phyloP scores from a whole-genome alignment of 768 basidiomycete genomes.

The Leccinum subtestaceum region DNA sequence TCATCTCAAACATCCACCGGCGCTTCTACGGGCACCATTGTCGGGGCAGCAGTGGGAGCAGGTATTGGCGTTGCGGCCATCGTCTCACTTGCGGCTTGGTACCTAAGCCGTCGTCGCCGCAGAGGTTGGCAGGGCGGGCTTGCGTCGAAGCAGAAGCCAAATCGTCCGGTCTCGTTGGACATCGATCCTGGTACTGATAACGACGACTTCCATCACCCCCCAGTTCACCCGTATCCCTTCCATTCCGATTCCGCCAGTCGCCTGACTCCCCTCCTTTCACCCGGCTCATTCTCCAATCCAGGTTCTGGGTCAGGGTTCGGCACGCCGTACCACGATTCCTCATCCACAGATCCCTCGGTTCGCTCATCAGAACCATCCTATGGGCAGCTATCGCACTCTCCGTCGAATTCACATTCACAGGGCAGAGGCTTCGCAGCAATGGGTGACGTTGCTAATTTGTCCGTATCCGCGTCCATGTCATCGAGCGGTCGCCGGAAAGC shows the following conservation, averaged over 20 bases:
- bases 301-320: background rate
- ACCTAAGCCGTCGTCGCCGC: conserved; percentile 35
- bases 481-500: conserved; percentile 53
- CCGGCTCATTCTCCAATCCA: conserved; percentile 1
- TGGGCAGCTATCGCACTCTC: conserved; percentile 13
- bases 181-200: conserved; percentile 25
- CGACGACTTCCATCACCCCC: conserved; percentile 32
- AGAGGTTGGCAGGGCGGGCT: conserved; percentile 29
- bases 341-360: conserved; percentile 8
- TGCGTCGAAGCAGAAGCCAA: conserved; percentile 27
- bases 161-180: conserved; percentile 39
- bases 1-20: conserved; percentile 22
- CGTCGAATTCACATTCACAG: conserved; percentile 24
- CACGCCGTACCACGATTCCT: conserved; percentile 4
- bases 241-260: conserved; percentile 20
- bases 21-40: conserved; percentile 45
- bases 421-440: conserved; percentile 17
- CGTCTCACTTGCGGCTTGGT: conserved; percentile 51
- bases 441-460: conserved; percentile 20
- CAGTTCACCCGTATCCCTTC: conserved; percentile 34
- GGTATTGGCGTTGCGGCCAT: conserved; percentile 52
- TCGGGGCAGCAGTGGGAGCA: conserved; percentile 47
- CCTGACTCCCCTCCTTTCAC: conserved; percentile 12
- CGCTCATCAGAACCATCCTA: conserved; percentile 8
- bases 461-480: conserved; percentile 28